phyloP scores from a whole-genome alignment of 805 yeast species.

The Cyberlindnera galapagoensis region DNA sequence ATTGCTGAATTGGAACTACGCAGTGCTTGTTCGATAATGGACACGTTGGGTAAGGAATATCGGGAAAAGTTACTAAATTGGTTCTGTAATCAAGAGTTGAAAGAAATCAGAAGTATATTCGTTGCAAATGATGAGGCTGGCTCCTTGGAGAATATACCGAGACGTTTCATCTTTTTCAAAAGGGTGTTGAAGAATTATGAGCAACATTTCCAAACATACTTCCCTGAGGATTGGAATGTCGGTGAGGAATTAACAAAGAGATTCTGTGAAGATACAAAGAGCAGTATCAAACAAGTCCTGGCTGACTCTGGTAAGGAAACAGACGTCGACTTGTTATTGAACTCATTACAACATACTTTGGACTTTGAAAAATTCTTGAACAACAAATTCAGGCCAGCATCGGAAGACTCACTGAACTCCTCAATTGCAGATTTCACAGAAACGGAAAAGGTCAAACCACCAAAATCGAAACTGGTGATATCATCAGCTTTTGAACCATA shows the following conservation, averaged over 20 bases:
- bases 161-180: constrained; percentile 79
- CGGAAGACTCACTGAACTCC: constrained; percentile 22
- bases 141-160: constrained; percentile 74
- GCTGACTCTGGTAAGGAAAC: constrained; percentile 34
- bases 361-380: constrained; percentile 78
- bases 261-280: constrained; percentile 65
- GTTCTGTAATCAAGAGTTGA: constrained; percentile 64
- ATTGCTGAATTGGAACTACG: constrained; percentile 27
- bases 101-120: constrained; percentile 73
- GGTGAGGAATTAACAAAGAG: constrained; percentile 49
- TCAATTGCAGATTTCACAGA: constrained; percentile 10
- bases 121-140: constrained; percentile 88
- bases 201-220: constrained; percentile 42
- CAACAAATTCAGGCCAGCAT: constrained; percentile 45
- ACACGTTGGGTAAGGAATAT: constrained; percentile 50
- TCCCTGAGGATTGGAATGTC: constrained; percentile 72
- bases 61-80: constrained; percentile 59
- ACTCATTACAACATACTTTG: constrained; percentile 65
- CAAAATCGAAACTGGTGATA: constrained; percentile 35
- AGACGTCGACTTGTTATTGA: constrained; percentile 60
- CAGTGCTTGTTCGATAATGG: constrained; percentile 71
- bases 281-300: constrained; percentile 55
- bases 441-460: constrained; percentile 15
- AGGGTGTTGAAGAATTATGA: constrained; percentile 58
- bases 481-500: constrained; percentile 81